Base-by-base conservation (phyloP, 2,329 filamentous ascomycete species). In the Cladosporium halotolerans region DNA sequence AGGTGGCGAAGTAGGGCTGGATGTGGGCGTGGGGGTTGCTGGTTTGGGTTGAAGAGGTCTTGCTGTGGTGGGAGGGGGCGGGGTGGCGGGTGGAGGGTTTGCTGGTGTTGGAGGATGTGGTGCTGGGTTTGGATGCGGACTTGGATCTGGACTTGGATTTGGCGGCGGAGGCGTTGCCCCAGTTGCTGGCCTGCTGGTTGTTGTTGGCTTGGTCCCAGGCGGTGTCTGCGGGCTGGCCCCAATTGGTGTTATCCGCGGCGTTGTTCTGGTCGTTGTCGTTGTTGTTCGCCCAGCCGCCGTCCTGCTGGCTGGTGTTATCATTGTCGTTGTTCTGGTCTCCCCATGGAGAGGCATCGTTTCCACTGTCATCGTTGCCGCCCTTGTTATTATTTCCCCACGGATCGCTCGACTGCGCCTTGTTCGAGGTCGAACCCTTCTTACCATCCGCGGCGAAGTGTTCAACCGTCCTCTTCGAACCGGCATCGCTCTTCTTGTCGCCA, bases 41-140 rank as follows among this genome's bases (percentile, higher is more conserved):
- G 13, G 42, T 39, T 13, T 32, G 31, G 7, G 50, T 18, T 4
- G 34, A 32, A 16, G 50, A 32, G 10, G 50, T 38, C 7, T 45
- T 57, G 38, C 39, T 55, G 33, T 14, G 40, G 52, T 55, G 46
- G 10, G 51, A 49, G 11, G 52, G 40, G 16, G 51, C 19, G 14
- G 11, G 11, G n/a, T 13, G 11, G 9, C 44, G 39, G 43, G 11
- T 46, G 16, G 36, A n/a, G 36, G 11, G n/a, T 39, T 39, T 13
- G 36, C 4, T 28, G 31, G 33, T 39, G 36, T 3, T 39, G 36
- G 31, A 36, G 16, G 14, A 36, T 14, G 28, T 36, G 34, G 10
- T 36, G 34, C 34, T 28, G 23, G 23, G 23, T 28, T 28, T 28
- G 23, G 23, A 28, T 4, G 4, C 7, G 23, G 23, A 28, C 7